Conservation (phyloP, 306 rosid genomes). For the Betula pendula region DNA sequence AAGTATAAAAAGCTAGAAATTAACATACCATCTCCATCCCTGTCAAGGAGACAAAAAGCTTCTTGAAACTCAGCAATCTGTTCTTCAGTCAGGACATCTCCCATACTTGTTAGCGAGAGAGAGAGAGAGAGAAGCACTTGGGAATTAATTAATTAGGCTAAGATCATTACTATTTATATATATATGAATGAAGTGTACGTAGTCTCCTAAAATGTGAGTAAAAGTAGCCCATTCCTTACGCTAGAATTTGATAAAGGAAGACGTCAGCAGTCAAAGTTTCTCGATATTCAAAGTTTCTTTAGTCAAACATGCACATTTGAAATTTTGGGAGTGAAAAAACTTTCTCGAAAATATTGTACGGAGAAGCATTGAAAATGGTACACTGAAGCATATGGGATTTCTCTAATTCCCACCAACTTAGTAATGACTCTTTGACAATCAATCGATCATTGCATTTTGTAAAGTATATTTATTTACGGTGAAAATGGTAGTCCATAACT, state of each 20-base stretch:
- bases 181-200: neutral
- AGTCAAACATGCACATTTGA: neutral
- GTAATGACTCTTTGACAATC: too few species aligned
- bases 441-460: neutral
- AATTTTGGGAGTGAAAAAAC: neutral
- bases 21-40: slow-evolving; percentile 66
- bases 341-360: too few species aligned
- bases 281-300: too few species aligned
- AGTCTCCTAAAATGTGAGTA: neutral
- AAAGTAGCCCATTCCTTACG: neutral
- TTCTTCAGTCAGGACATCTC: slow-evolving; percentile 39
- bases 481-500: neutral
- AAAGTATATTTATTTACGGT: neutral
- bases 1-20: too few species aligned
- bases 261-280: neutral
- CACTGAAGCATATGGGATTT: too few species aligned
- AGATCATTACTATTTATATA: neutral
- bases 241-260: neutral
- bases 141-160: neutral
- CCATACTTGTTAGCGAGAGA: neutral
- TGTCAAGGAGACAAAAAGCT: slow-evolving; percentile 64
- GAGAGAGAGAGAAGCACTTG: neutral
- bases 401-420: too few species aligned
- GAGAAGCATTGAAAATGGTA: neutral
- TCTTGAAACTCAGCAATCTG: slow-evolving; percentile 61